Conservation (phyloP, 495 filamentous ascomycete species). For the Xylaria bambusicola region DNA sequence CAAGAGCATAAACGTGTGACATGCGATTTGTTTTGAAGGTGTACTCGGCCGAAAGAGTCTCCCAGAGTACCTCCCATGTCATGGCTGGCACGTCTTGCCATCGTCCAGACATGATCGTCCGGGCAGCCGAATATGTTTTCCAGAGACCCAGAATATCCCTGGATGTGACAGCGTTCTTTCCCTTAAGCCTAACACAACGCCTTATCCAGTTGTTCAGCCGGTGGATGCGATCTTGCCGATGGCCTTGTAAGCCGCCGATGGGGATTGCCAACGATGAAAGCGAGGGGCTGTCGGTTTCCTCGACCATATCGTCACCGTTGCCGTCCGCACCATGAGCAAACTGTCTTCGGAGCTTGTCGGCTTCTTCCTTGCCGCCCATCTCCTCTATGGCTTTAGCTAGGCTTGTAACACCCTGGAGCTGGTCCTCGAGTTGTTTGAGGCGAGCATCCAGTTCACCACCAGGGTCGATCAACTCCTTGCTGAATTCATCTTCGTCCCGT, state of each 20-base stretch:
- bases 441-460: constrained; percentile 48
- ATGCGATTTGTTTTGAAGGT: constrained; percentile 54
- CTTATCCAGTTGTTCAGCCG: constrained; percentile 31
- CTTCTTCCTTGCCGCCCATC: constrained; percentile 39
- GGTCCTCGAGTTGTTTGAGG: constrained; percentile 53
- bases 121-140: constrained; percentile 46
- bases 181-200: constrained; percentile 10
- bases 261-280: constrained; percentile 15
- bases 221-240: constrained; percentile 13
- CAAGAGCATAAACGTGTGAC: constrained; percentile 59
- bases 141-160: constrained; percentile 35
- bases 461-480: constrained; percentile 34
- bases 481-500: constrained; percentile 39
- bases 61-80: constrained; percentile 60
- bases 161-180: constrained; percentile 28
- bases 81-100: constrained; percentile 48
- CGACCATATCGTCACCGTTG: constrained; percentile 31
- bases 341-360: constrained; percentile 38
- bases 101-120: constrained; percentile 46
- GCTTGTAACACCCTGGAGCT: constrained; percentile 48
- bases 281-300: constrained; percentile 23
- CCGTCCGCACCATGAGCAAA: constrained; percentile 38
- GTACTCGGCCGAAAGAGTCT: constrained; percentile 40
- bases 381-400: constrained; percentile 41
- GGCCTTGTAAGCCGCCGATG: constrained; percentile 7